These are phyloP conservation scores for Fistulinella staudtii DNA, from an alignment of 1,284 basidiomycete genomes.

Conservation along the genomic window DNA sequence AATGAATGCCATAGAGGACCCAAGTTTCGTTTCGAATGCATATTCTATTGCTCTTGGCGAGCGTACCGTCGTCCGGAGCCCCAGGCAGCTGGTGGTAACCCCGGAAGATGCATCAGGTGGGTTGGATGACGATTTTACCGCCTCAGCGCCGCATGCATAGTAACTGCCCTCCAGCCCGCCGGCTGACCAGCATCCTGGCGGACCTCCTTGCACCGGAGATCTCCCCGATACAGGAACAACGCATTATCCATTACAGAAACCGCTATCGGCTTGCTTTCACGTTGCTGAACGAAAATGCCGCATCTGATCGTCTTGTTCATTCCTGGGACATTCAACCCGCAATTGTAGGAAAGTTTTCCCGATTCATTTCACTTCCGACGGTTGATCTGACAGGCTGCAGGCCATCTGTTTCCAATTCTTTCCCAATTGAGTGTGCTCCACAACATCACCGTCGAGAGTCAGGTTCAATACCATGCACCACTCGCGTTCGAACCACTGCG, in stretches of 20 bases:
- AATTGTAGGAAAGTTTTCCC: constrained; percentile 51
- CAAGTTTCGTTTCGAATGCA: constrained; percentile 6
- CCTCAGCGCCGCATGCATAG: constrained; percentile 10
- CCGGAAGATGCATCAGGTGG: constrained; percentile 29
- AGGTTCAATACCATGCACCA: constrained; percentile 90
- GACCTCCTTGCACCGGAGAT: constrained; percentile 52
- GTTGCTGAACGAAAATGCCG: constrained; percentile 83
- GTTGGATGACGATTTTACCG: constrained; percentile 10
- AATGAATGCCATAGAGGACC: constrained; percentile 17
- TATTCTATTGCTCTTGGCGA: constrained; percentile 27
- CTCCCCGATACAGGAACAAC: constrained; percentile 43
- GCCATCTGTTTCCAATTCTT: constrained; percentile 65
- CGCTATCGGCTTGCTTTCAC: constrained; percentile 80
- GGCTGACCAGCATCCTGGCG: constrained; percentile 40
- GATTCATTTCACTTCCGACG: constrained; percentile 11
- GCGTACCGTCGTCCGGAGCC: constrained; percentile 19
- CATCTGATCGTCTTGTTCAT: constrained; percentile 55
- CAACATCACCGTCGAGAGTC: constrained; percentile 91
- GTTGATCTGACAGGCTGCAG: constrained; percentile 39
- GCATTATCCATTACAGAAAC: constrained; percentile 70
- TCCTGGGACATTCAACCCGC: constrained; percentile 72
- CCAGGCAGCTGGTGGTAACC: constrained; percentile 21
- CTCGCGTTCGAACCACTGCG: constrained; percentile 72
- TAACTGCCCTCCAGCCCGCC: constrained; percentile 15
- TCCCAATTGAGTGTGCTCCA: constrained; percentile 64